Conservation (phyloP, 1,284 basidiomycete species). For the Sporisorium scitamineum region DNA sequence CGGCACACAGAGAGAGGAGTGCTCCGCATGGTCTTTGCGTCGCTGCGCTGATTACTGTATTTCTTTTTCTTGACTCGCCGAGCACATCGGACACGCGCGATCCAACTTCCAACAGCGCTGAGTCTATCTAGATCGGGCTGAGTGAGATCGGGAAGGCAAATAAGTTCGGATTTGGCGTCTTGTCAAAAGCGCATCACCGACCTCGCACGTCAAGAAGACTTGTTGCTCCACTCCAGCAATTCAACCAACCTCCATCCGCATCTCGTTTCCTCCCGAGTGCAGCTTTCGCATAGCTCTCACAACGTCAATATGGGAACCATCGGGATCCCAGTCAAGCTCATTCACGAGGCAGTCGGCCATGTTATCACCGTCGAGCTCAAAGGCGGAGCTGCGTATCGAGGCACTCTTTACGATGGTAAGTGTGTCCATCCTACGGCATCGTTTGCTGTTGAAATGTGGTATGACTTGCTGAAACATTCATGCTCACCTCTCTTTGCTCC, state of each 20-base stretch:
- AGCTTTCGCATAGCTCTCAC: neutral
- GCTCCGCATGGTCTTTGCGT: conserved; percentile 3
- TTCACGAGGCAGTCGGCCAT: conserved; percentile 81
- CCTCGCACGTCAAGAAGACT: conserved; percentile 6
- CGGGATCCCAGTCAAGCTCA: conserved; percentile 70
- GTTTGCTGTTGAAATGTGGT: neutral
- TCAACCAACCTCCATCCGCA: neutral
- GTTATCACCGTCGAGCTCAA: conserved; percentile 97
- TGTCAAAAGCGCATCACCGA: neutral
- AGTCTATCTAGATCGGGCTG: neutral
- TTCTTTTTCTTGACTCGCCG: neutral
- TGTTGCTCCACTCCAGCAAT: neutral
- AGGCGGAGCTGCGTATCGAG: conserved; percentile 95
- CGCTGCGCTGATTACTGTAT: neutral
- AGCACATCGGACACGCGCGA: neutral
- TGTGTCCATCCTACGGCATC: neutral
- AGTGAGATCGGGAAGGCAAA: neutral
- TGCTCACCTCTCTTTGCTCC: neutral
- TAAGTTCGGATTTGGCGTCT: conserved; percentile 33
- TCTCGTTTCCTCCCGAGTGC: neutral
- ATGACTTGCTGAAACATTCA: neutral
- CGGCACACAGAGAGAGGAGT: neutral
- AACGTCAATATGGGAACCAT: conserved; percentile 59
- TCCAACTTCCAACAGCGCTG: neutral
- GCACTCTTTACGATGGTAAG: conserved; percentile 86